Evolutionary conservation across 208 protist species (phyloP).

Genomic region (Angomonas deanei): DNA sequence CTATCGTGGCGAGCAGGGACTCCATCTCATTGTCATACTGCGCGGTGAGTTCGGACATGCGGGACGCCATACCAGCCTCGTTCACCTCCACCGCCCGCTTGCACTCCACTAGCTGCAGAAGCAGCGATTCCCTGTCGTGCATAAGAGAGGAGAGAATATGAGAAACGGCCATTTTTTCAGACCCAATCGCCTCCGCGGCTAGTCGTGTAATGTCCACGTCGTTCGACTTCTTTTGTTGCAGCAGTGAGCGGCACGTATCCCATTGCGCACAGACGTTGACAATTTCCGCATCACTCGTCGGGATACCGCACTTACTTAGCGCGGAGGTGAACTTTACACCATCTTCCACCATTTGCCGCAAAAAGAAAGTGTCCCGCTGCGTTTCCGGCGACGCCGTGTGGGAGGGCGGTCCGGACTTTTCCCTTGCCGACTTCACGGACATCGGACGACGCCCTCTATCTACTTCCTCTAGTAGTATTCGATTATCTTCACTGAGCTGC

Average conservation of each 20-base stretch:
- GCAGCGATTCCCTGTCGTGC: not conserved
- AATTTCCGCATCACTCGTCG: too few species aligned
- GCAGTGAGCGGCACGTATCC: not conserved
- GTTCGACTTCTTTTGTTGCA: not conserved
- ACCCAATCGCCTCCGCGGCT: not conserved
- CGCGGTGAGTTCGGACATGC: slow-evolving; percentile 29
- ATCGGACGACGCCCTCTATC: too few species aligned
- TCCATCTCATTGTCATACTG: slow-evolving; percentile 26
- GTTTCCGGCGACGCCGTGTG: too few species aligned
- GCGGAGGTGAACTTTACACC: not conserved
- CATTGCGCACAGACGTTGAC: not conserved
- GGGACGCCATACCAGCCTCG: slow-evolving; percentile 15
- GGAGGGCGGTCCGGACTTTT: too few species aligned
- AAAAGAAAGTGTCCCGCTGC: not conserved
- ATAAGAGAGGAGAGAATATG: not conserved
- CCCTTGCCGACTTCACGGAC: too few species aligned
- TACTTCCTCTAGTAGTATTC: too few species aligned
- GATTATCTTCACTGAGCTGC: too few species aligned
- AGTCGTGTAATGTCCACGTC: not conserved
- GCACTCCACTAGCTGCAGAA: not conserved
- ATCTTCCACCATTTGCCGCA: not conserved
- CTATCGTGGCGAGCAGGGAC: slow-evolving; percentile 17
- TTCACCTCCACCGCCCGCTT: not conserved
- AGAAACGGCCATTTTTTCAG: not conserved
- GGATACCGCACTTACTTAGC: not conserved